These are phyloP conservation scores for Streptanthus diversifolius DNA, from an alignment of 345 rosid species.

Conservation along the genomic window DNA sequence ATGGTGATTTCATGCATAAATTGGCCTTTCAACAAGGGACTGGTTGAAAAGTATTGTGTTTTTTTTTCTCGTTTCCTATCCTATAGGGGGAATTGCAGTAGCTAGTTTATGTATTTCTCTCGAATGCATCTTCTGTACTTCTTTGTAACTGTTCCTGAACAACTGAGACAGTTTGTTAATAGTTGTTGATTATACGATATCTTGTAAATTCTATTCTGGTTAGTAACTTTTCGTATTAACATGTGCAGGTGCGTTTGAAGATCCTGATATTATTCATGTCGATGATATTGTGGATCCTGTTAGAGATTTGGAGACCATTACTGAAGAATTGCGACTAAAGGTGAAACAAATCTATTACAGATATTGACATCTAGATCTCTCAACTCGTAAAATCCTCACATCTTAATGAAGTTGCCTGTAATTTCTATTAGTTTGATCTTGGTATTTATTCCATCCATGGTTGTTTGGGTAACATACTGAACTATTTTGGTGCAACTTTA, in stretches of 20 bases:
- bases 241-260: slow-evolving; percentile 87
- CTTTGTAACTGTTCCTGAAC: background rate
- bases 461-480: slow-evolving; percentile 11
- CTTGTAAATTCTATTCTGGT: background rate
- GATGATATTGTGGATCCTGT: slow-evolving; percentile 95
- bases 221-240: slow-evolving; percentile 1
- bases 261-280: slow-evolving; percentile 90
- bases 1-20: background rate
- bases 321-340: slow-evolving; percentile 81
- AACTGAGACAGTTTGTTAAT: background rate
- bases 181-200: background rate
- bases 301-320: slow-evolving; percentile 83
- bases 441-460: background rate
- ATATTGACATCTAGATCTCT: slow-evolving; percentile 5
- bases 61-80: background rate
- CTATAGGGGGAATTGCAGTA: background rate
- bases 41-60: no score
- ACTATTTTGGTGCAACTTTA: slow-evolving; percentile 29
- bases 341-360: slow-evolving; percentile 33
- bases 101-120: background rate
- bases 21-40: background rate
- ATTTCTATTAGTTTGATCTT: background rate
- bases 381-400: background rate
- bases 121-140: background rate
- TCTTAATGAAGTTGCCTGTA: background rate